phyloP scores from a whole-genome alignment of 805 yeast species.

The Yarrowia phangngaensis region DNA sequence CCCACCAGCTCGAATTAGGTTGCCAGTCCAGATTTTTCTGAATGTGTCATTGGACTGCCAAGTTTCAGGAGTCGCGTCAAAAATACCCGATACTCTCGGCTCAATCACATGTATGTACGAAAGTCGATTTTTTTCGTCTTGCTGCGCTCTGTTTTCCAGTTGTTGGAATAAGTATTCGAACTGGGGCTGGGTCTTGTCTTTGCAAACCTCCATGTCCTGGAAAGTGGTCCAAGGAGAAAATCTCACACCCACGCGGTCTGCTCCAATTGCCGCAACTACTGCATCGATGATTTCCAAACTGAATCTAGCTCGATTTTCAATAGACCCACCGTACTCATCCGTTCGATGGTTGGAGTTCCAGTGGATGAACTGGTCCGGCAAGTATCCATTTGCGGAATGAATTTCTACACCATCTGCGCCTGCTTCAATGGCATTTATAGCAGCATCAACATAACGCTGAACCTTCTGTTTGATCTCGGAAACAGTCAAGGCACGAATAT shows the following conservation, averaged over 20 bases:
- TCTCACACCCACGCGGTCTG: slow-evolving; percentile 48
- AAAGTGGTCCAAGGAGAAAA: slow-evolving; percentile 33
- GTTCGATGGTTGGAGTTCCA: slow-evolving; percentile 48
- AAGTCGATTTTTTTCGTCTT: slow-evolving; percentile 35
- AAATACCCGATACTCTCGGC: slow-evolving; percentile 37
- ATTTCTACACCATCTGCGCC: slow-evolving; percentile 64
- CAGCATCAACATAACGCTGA: slow-evolving; percentile 49
- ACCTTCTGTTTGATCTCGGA: slow-evolving; percentile 46
- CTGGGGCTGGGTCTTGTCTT: slow-evolving; percentile 30
- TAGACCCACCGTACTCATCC: slow-evolving; percentile 60
- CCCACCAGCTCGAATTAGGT: slow-evolving; percentile 44
- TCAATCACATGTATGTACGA: slow-evolving; percentile 44
- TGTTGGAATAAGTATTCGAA: slow-evolving; percentile 44
- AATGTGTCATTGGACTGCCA: slow-evolving; percentile 28
- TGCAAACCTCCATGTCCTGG: slow-evolving; percentile 28
- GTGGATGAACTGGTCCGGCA: slow-evolving; percentile 49
- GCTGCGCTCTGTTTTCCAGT: slow-evolving; percentile 41
- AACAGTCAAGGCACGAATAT: slow-evolving; percentile 40
- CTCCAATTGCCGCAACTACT: slow-evolving; percentile 45
- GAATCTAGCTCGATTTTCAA: slow-evolving; percentile 54
- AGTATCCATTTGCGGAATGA: slow-evolving; percentile 62
- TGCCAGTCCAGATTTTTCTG: slow-evolving; percentile 47
- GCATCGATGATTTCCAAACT: slow-evolving; percentile 52
- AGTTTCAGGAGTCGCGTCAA: slow-evolving; percentile 30
- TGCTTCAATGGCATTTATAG: slow-evolving; percentile 49